Base-by-base conservation (phyloP, 352 stramenopile genomes). In the Thraustotheca clavata region DNA sequence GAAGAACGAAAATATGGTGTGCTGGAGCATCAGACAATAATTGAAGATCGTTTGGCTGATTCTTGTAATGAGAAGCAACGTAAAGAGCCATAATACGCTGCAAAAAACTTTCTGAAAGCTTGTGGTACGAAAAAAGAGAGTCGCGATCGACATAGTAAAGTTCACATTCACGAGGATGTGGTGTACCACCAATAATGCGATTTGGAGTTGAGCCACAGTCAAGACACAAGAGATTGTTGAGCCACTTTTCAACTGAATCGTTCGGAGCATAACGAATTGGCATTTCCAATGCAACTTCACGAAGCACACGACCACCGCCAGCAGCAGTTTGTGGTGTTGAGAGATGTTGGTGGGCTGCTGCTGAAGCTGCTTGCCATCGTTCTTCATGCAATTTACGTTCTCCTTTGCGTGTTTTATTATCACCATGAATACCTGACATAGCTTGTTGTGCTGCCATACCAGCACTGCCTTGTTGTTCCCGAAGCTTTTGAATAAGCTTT, bases 21-120 rank as follows among this genome's bases (percentile, higher is more conserved):
- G 97, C 94, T 0, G 97, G 97, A 14, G 97, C 96, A 75, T 99
- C 97, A 29, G 89, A 98, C 4, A 99, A 80, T 71, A 99, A 80
- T 80, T 99, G 96, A 43, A 99, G 76, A 78, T 99, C 97, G 73
- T 99, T 99, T 12, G 97, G 97, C 69, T 96, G 92, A 77, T 99
- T 99, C 73, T 99, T 99, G 89, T 99, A 99, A 79, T 99, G 97
- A 29, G 96, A 98, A 43, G 94, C 94, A 43, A 98, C 98, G 71
- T 99, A 99, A 7, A 99, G 80, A 32, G 87, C 75, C 91, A 97
- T 96, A 57, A 98, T 84, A 32, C 89, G 84, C 69, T 96, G 87
- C 60, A 97, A 59, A 29, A 98, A 96, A 60, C 83, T 93, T 80
- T 99, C 97, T 18, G 91, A 98, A 16, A 99, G 77, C 71, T 96